Evolutionary conservation across 2,329 filamentous ascomycete genomes (phyloP), one percentile per base, ranked within the genome.

Genomic region (Cryphonectria japonica): DNA sequence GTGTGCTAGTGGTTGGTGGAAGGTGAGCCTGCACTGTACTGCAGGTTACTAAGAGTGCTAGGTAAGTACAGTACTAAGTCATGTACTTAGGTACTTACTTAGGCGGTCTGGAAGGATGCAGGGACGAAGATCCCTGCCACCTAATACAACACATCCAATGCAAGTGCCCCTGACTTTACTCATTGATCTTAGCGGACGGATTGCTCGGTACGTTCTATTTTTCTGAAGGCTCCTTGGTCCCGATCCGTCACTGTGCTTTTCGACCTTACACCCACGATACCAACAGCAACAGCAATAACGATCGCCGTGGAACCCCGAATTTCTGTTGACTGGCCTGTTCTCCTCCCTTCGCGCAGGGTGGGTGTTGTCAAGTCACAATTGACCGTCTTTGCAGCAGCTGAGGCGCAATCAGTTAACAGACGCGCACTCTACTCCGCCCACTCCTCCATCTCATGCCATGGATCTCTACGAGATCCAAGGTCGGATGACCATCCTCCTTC

Each of bases 401-500:
- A 52, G 46, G 46, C 19, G 46, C 46, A 9, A 54, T 26, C 52
- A 57, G 2, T 57, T 13, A 14, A 9, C 37, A 50, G 46, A 14
- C 43, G 37, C 19, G 37, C 29, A 6, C 43, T 46, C 43, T 22
- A 6, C 54, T 67, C 41, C 43, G 59, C 65, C 59, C 6, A n/a
- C 52, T 34, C 34, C 34, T 34, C 34, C 34, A 4, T 34, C 34
- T 34, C 37, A 39, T 39, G 37, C 71, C 57, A 92, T 92, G 90
- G 90, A 92, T 77, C 82, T 91, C 69, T 86, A 90, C 77, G 86
- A 89, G 77, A 83, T 88, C 46, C 88, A 91, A 77, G 81, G 80
- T 69, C 83, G 88, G 75, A 76, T 88, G 73, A 82, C 85, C 71
- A 79, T 84, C 71, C 86, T 86, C 75, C 82, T 88, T 62, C 82